Evolutionary conservation across 2,329 filamentous ascomycete species (phyloP), one percentile per base, ranked within the genome.

Genomic region (Fusarium marasasianum): DNA sequence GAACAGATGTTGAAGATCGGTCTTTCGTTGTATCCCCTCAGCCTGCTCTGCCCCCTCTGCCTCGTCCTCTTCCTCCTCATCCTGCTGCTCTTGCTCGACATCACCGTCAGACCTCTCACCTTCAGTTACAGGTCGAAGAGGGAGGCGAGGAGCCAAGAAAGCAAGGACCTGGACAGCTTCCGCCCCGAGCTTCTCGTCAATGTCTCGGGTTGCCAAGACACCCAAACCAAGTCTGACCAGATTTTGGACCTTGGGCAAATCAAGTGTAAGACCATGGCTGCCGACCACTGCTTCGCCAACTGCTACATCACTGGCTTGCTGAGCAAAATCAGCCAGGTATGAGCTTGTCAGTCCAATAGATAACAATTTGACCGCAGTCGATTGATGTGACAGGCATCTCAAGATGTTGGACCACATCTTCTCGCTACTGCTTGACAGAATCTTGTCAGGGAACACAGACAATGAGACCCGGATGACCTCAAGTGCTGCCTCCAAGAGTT

Each of bases 131-230:
- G 78, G 73, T 31, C 80, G 78, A 17, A 79, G 76, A 24, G 84
- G 83, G 20, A 91, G 82, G 66, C 87, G 87, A 29, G 85, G 90
- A 47, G 91, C 94, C 0, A 99, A 86, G 85, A 97, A 97, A 43
- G 96, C 87, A 41, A 98, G 86, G 72, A 98, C 94, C 74, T 94
- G 93, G 8, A 94, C 90, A 18, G 91, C 91, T 80, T 97, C 94
- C 47, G 90, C 87, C 3, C 93, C 93, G n/a, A 98, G 86, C 15
- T 91, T 87, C 78, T 96, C 92, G 22, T 92, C 91, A 13, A 96
- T 83, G 31, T 91, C 89, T 60, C 58, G 88, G 0, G 89, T 89
- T 54, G 90, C 90, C 50, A 98, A 80, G 24, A 89, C 86, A 53
- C 84, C 82, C 13, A 89, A 82, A 1, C 83, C 82, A 18, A 87